Conservation (phyloP, 2,329 filamentous ascomycete genomes). For the Sporothrix phasma region DNA sequence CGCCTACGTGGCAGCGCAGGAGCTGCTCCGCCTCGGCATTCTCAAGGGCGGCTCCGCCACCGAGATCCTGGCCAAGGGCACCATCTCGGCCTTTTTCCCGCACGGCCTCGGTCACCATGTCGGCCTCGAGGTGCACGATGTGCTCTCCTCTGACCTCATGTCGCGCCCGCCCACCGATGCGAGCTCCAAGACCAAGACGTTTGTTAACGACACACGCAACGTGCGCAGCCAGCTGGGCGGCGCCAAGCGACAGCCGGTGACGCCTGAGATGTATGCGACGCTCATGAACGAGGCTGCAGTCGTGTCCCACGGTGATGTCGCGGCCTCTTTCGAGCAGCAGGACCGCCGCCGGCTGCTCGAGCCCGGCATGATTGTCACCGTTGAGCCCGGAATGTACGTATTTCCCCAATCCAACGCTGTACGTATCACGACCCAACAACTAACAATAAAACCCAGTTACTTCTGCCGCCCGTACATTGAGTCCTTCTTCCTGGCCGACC, state of each 20-base stretch:
- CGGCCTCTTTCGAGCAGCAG: not conserved
- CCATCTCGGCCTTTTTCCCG: conserved; percentile 53
- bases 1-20: conserved; percentile 59
- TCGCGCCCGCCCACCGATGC: conserved; percentile 12
- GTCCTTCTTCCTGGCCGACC: conserved; percentile 53
- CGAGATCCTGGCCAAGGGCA: conserved; percentile 43
- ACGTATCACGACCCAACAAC: too few species aligned
- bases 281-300: conserved; percentile 22
- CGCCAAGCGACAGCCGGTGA: conserved; percentile 35
- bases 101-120: conserved; percentile 57
- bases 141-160: conserved; percentile 34
- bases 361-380: conserved; percentile 61
- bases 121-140: conserved; percentile 56
- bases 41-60: conserved; percentile 51
- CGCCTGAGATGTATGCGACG: conserved; percentile 27
- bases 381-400: conserved; percentile 62
- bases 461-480: conserved; percentile 67
- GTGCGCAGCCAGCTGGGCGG: conserved; percentile 22
- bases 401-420: too few species aligned
- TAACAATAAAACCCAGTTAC: too few species aligned
- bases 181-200: not conserved
- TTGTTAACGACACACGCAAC: not conserved
- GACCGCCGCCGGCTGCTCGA: conserved; percentile 29
- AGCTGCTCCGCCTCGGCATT: conserved; percentile 62
- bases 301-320: conserved; percentile 4